Conservation (phyloP, 495 filamentous ascomycete species). For the Penicillium odoratum region DNA sequence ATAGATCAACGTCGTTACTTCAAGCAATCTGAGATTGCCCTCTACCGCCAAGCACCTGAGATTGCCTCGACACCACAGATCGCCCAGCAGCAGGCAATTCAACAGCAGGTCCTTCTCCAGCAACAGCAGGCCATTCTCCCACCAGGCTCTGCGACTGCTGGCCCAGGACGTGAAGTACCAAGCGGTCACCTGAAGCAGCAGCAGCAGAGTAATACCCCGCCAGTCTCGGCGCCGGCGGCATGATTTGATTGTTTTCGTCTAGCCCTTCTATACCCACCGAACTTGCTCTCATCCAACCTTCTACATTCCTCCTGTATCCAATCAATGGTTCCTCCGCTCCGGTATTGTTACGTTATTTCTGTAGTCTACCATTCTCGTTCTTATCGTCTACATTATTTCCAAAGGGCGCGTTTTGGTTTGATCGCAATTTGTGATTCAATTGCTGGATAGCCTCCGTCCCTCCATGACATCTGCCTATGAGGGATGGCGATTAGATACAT, state of each 20-base stretch:
- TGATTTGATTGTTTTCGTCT: slow-evolving; percentile 17
- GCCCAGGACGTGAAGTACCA: slow-evolving; percentile 37
- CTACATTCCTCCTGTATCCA: slow-evolving; percentile 7
- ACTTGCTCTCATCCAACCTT: slow-evolving; percentile 11
- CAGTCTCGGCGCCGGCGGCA: slow-evolving; percentile 34
- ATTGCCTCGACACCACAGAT: slow-evolving; percentile 47
- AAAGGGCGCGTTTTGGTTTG: neutral
- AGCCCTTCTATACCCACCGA: slow-evolving; percentile 3
- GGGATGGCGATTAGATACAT: slow-evolving; percentile 10
- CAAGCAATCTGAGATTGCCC: slow-evolving; percentile 98
- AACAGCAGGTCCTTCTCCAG: slow-evolving; percentile 41
- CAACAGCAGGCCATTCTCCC: slow-evolving; percentile 42
- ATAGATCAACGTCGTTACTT: slow-evolving; percentile 95
- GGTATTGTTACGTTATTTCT: slow-evolving; percentile 23
- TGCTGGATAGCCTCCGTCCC: neutral
- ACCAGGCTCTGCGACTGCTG: slow-evolving; percentile 42
- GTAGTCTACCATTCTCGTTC: slow-evolving; percentile 21
- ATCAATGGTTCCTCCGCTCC: slow-evolving; percentile 8
- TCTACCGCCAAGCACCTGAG: slow-evolving; percentile 90
- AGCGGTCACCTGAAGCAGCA: slow-evolving; percentile 14
- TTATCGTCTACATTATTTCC: slow-evolving; percentile 8
- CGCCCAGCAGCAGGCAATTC: slow-evolving; percentile 47
- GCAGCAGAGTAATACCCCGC: slow-evolving; percentile 10
- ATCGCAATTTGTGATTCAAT: neutral
- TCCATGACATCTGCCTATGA: neutral